These are phyloP conservation scores for Blepharisma japonicum DNA, from an alignment of 73 alveolate genomes.

Conservation along the genomic window DNA sequence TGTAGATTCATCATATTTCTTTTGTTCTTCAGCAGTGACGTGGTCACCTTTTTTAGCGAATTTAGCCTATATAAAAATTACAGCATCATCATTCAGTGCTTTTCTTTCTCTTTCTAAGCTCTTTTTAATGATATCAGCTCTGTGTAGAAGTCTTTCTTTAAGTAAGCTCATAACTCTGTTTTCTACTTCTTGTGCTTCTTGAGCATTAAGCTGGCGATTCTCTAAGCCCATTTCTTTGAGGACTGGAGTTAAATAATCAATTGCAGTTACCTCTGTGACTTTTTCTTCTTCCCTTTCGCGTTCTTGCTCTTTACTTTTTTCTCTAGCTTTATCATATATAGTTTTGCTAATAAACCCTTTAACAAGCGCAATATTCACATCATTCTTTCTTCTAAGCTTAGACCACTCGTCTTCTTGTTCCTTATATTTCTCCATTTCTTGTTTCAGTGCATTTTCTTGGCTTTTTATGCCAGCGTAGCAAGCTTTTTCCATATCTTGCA, in stretches of 20 bases:
- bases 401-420: constrained; percentile 42
- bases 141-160: constrained; percentile 69
- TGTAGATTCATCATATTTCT: constrained; percentile 40
- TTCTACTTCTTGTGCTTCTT: constrained; percentile 72
- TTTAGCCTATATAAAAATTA: constrained; percentile 32
- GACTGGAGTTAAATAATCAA: constrained; percentile 70
- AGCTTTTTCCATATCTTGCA: constrained; percentile 52
- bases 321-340: constrained; percentile 78
- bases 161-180: constrained; percentile 69
- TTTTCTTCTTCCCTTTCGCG: constrained; percentile 68
- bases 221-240: constrained; percentile 58
- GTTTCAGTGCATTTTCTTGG: constrained; percentile 53
- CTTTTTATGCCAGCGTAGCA: constrained; percentile 63
- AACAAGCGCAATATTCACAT: constrained; percentile 36
- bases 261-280: constrained; percentile 57
- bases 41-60: constrained; percentile 53
- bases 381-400: constrained; percentile 28
- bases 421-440: constrained; percentile 42
- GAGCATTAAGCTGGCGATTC: constrained; percentile 46
- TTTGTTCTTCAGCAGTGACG: constrained; percentile 48
- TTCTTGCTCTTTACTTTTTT: constrained; percentile 65
- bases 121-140: constrained; percentile 76
- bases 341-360: constrained; percentile 62
- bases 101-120: constrained; percentile 71
- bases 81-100: constrained; percentile 59